These are phyloP conservation scores for Talaromyces pinophilus DNA, from an alignment of 2,329 filamentous ascomycete species.

Conservation along the genomic window DNA sequence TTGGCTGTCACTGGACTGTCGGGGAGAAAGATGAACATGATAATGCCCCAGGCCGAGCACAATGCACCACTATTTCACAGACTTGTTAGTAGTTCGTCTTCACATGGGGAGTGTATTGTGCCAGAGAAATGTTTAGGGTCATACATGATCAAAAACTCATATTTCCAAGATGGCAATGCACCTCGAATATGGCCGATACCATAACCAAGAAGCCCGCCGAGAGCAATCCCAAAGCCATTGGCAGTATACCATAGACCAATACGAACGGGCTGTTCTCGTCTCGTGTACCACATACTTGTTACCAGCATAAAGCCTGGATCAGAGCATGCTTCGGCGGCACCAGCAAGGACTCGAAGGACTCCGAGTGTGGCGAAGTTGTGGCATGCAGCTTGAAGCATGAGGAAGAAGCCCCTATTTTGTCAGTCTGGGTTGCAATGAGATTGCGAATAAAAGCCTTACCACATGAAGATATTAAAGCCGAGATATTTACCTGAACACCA, in stretches of 20 bases:
- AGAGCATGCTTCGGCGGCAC: constrained; percentile 58
- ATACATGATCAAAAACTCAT: constrained; percentile 66
- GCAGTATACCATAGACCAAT: constrained; percentile 63
- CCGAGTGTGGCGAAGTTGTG: constrained; percentile 58
- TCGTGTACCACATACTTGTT: constrained; percentile 66
- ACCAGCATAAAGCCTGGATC: constrained; percentile 66
- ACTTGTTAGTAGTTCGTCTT: neutral
- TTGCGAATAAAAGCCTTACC: constrained; percentile 32
- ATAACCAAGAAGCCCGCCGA: constrained; percentile 60
- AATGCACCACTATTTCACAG: constrained; percentile 46
- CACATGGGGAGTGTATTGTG: neutral
- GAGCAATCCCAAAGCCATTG: constrained; percentile 61
- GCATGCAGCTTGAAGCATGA: constrained; percentile 57
- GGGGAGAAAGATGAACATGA: constrained; percentile 59
- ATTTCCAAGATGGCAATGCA: constrained; percentile 63
- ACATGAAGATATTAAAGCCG: constrained; percentile 60
- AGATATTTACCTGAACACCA: constrained; percentile 51
- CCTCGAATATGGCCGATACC: constrained; percentile 63
- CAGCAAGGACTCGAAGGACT: constrained; percentile 59
- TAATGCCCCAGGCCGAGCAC: constrained; percentile 61
- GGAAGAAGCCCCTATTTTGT: constrained; percentile 46
- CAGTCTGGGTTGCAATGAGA: too few relatives aligned
- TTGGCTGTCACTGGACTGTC: constrained; percentile 59
- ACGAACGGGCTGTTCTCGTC: constrained; percentile 62
- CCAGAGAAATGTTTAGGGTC: neutral